phyloP scores from a whole-genome alignment of 352 stramenopile species.

The Globisporangium perplexum region DNA sequence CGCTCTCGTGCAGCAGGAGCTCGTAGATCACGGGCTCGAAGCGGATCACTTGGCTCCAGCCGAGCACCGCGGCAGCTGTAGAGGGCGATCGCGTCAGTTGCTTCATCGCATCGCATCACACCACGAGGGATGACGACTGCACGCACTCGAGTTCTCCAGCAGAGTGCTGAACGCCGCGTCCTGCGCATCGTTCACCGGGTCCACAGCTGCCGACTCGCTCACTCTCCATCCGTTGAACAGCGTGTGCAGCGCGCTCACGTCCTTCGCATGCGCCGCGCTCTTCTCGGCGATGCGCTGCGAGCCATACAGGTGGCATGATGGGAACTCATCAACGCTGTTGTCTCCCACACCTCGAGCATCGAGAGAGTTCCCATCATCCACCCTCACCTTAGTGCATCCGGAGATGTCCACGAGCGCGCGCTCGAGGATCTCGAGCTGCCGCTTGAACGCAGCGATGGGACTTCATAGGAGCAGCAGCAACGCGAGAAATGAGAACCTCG shows the following conservation, averaged over 20 bases:
- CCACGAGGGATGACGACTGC: not conserved
- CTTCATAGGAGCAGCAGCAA: constrained; percentile 15
- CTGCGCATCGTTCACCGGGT: constrained; percentile 8
- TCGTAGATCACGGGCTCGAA: constrained; percentile 64
- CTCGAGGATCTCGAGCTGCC: constrained; percentile 55
- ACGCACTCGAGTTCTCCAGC: constrained; percentile 44
- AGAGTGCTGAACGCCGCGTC: constrained; percentile 29
- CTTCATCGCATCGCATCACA: not conserved
- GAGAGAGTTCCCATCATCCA: not conserved
- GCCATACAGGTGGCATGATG: not conserved
- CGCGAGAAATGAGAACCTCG: not conserved
- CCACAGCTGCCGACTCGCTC: constrained; percentile 22
- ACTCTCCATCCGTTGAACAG: constrained; percentile 58
- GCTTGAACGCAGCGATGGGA: constrained; percentile 42
- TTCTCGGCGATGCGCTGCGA: constrained; percentile 48
- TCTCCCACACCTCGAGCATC: no score
- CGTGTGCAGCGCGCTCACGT: constrained; percentile 37
- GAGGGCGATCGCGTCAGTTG: not conserved
- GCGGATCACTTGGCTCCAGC: constrained; percentile 41
- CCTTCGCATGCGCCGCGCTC: constrained; percentile 42
- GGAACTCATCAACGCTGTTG: not conserved
- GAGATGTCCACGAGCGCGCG: constrained; percentile 38
- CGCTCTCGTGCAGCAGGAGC: constrained; percentile 52
- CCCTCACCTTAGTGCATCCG: constrained; percentile 36
- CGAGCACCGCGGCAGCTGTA: constrained; percentile 27